Percentiles rank a stretch among this genome's conserved stretches.
Evolutionary conservation across 2,329 filamentous ascomycete genomes (phyloP).

Genomic region (Ramularia endophylla): DNA sequence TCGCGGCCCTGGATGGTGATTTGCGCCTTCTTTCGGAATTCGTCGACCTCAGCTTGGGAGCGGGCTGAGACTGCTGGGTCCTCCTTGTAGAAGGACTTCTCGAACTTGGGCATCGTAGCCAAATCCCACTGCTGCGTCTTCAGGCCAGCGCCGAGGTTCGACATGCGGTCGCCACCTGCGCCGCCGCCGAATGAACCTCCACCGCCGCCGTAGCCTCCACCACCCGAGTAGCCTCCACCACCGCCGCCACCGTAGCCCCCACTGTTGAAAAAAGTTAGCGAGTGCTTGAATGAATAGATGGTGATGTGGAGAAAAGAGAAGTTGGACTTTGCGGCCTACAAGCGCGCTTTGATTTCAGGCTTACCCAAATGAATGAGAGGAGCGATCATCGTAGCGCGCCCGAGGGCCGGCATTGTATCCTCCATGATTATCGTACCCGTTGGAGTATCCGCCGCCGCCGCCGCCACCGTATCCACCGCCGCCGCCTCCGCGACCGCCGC

Average conservation of each 20-base stretch:
- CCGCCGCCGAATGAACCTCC: conserved; percentile 39
- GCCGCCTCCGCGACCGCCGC: conserved; percentile 41
- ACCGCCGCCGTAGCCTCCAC: conserved; percentile 29
- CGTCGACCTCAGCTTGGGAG: conserved; percentile 72
- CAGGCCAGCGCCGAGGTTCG: conserved; percentile 76
- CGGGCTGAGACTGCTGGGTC: conserved; percentile 70
- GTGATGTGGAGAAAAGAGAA: conserved; percentile 3
- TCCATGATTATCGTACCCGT: conserved; percentile 33
- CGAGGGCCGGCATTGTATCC: conserved; percentile 41
- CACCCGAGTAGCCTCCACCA: conserved; percentile 28
- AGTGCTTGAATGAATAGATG: conserved; percentile 3
- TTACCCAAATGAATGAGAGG: conserved; percentile 41
- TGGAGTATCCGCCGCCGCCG: conserved; percentile 43
- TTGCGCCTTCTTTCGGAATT: conserved; percentile 77
- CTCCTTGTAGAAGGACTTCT: conserved; percentile 99
- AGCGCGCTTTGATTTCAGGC: conserved; percentile 37
- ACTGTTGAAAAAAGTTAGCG: conserved; percentile 16
- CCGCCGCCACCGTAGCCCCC: conserved; percentile 31
- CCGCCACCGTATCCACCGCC: conserved; percentile 21
- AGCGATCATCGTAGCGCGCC: conserved; percentile 31
- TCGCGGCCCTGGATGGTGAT: conserved; percentile 76
- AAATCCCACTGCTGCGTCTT: conserved; percentile 88
- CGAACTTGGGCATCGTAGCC: conserved; percentile 80
- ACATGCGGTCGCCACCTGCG: conserved; percentile 89
- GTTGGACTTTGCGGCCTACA: conserved; percentile 24